These are phyloP conservation scores for Alopecurus myosuroides DNA, from an alignment of 176 grass and related monocot species.

Conservation along the genomic window DNA sequence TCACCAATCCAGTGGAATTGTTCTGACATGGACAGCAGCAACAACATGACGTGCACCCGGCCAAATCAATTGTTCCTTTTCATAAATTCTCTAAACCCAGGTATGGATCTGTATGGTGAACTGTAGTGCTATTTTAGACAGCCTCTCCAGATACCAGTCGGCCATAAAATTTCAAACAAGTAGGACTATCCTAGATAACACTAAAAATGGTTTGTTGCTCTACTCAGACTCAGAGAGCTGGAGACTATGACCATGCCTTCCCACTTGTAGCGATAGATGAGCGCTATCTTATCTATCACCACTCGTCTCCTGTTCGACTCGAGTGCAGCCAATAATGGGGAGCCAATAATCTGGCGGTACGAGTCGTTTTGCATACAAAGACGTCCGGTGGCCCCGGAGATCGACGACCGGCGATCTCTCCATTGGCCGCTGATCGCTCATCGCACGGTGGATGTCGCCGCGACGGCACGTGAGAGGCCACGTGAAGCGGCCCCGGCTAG, in stretches of 20 bases:
- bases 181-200: neutral
- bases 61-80: neutral
- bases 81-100: neutral
- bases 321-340: conserved; percentile 31
- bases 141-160: neutral
- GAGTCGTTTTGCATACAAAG: conserved; percentile 1
- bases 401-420: neutral
- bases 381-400: neutral
- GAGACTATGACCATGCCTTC: neutral
- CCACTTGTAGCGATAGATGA: conserved; percentile 9
- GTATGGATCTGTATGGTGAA: neutral
- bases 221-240: neutral
- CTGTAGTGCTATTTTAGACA: neutral
- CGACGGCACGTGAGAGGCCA: conserved; percentile 36
- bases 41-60: neutral
- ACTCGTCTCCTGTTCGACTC: neutral
- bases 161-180: neutral
- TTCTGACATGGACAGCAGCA: conserved; percentile 11
- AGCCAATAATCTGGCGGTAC: conserved; percentile 1
- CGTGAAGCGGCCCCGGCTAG: conserved; percentile 16
- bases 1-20: conserved; percentile 17
- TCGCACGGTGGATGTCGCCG: neutral
- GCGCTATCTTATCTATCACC: neutral
- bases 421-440: neutral
- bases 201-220: neutral